These are phyloP conservation scores for Capronia americana DNA, from an alignment of 2,329 filamentous ascomycete genomes.

Conservation along the genomic window DNA sequence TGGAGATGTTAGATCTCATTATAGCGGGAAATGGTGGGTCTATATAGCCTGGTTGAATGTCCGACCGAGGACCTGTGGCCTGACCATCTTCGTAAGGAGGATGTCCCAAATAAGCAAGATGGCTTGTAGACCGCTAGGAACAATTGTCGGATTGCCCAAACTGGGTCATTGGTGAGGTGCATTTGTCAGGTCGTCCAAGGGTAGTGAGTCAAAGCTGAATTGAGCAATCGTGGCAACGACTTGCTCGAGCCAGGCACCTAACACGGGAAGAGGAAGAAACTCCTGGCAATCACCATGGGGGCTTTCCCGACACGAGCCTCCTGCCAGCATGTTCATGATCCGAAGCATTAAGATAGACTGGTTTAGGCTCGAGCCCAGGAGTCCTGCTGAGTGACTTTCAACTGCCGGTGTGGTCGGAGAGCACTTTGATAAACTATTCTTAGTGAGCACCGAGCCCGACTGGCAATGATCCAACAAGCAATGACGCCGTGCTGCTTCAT, in stretches of 20 bases:
- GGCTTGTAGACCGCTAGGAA: constrained; percentile 2
- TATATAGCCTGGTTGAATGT: constrained; percentile 8
- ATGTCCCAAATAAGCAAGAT: constrained; percentile 5
- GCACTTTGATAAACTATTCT: background rate
- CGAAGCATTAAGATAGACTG: background rate
- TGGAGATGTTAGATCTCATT: background rate
- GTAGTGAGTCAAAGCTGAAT: background rate
- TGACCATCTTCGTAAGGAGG: constrained; percentile 9
- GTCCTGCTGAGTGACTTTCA: background rate
- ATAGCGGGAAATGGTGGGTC: constrained; percentile 3
- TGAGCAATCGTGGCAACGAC: background rate
- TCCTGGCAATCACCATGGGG: background rate
- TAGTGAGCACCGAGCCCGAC: background rate
- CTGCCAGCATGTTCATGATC: background rate
- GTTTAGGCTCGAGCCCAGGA: background rate
- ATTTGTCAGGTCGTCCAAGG: constrained; percentile 8
- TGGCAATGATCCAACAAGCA: background rate
- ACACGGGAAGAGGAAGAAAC: background rate
- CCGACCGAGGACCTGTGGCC: background rate
- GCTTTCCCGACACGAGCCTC: background rate
- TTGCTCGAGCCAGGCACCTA: background rate
- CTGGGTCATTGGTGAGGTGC: background rate
- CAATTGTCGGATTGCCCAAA: constrained; percentile 1
- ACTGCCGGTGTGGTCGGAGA: background rate
- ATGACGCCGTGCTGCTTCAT: background rate